phyloP scores from a whole-genome alignment of 2,329 filamentous ascomycete species.

The Lachnellula cervina region DNA sequence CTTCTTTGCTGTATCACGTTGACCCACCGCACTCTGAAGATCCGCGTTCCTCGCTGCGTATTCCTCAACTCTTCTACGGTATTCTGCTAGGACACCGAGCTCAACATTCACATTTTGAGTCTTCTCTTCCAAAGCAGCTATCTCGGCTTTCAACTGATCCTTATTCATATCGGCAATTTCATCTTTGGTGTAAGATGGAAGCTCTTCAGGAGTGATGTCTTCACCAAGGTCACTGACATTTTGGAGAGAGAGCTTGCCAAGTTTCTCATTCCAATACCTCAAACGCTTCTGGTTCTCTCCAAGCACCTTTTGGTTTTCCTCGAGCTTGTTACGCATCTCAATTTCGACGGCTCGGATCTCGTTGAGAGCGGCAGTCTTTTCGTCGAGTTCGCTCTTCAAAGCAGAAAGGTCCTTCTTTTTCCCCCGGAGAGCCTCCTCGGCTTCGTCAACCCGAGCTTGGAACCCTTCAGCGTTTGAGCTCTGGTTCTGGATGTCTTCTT shows the following conservation, averaged over 20 bases:
- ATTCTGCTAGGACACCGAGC: conserved; percentile 81
- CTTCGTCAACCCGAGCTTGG: conserved; percentile 70
- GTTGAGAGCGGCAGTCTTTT: conserved; percentile 80
- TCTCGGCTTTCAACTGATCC: conserved; percentile 62
- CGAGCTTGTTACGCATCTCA: conserved; percentile 96
- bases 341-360: conserved; percentile 86
- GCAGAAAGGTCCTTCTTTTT: conserved; percentile 77
- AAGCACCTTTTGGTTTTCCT: conserved; percentile 89
- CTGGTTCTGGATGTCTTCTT: conserved; percentile 74
- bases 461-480: conserved; percentile 69
- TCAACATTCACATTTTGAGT: conserved; percentile 86
- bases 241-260: conserved; percentile 76
- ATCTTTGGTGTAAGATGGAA: conserved; percentile 74
- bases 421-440: conserved; percentile 68
- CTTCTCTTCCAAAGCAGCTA: conserved; percentile 64
- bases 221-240: conserved; percentile 69
- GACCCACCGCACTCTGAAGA: conserved; percentile 68
- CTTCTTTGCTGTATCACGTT: conserved; percentile 84
- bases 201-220: conserved; percentile 48
- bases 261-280: conserved; percentile 84
- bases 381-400: conserved; percentile 81
- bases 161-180: conserved; percentile 60
- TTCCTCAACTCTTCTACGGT: conserved; percentile 79
- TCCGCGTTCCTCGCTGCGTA: conserved; percentile 78
- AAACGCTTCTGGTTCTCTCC: conserved; percentile 79